phyloP scores from a whole-genome alignment of 2,329 filamentous ascomycete genomes.

The Xylaria sp. region DNA sequence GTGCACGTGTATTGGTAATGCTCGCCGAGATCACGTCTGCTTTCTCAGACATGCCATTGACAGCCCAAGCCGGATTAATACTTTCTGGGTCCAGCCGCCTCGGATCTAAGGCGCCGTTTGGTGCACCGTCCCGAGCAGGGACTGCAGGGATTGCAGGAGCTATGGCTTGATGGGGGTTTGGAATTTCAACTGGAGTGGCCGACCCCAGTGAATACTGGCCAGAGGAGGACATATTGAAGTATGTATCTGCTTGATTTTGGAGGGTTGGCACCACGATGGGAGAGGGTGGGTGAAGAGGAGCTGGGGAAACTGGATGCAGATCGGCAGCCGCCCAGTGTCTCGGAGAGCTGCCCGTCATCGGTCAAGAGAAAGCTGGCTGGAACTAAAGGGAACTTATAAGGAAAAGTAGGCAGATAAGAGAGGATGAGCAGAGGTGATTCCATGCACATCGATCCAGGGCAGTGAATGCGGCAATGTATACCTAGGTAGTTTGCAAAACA shows the following conservation, averaged over 20 bases:
- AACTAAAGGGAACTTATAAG: not conserved
- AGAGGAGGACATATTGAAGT: slow-evolving; percentile 57
- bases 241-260: slow-evolving; percentile 63
- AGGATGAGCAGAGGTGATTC: slow-evolving; percentile 5
- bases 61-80: slow-evolving; percentile 36
- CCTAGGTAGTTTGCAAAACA: not conserved
- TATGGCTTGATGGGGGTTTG: slow-evolving; percentile 17
- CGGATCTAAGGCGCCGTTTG: slow-evolving; percentile 1
- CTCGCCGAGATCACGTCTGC: slow-evolving; percentile 44
- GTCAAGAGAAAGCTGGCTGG: slow-evolving; percentile 11
- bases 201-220: slow-evolving; percentile 44
- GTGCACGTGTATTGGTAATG: slow-evolving; percentile 63
- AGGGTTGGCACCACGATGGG: slow-evolving; percentile 61
- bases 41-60: slow-evolving; percentile 33
- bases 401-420: not conserved
- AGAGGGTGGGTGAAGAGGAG: slow-evolving; percentile 59
- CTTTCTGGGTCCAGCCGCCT: slow-evolving; percentile 10
- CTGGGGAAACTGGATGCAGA: slow-evolving; percentile 63
- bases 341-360: slow-evolving; percentile 61
- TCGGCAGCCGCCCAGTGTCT: slow-evolving; percentile 64
- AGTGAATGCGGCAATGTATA: not conserved
- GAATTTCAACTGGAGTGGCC: slow-evolving; percentile 24
- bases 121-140: slow-evolving; percentile 19
- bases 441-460: not conserved
- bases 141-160: slow-evolving; percentile 5